Conservation (phyloP, 1,139 yeast species). For the Sugiyamaella castrensis region DNA sequence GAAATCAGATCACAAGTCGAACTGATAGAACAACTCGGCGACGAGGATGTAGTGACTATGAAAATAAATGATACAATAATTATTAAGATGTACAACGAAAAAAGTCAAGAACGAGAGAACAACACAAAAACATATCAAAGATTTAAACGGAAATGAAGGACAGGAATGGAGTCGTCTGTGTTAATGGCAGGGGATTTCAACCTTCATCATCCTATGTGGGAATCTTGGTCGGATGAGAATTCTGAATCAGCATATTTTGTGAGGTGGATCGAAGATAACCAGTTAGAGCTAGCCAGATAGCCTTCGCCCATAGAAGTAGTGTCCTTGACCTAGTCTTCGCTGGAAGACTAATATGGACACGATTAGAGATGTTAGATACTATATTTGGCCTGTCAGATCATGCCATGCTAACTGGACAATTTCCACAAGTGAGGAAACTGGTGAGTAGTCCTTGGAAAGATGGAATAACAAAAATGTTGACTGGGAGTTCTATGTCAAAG, state of each 20-base stretch:
- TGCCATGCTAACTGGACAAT: not conserved
- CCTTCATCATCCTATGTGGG: not conserved
- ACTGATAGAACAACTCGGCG: not conserved
- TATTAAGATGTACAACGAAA: not conserved
- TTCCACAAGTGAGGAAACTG: not conserved
- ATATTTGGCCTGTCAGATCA: not conserved
- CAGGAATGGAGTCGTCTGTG: not conserved
- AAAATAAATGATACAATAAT: not conserved
- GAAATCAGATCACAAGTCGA: not conserved
- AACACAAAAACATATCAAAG: too few species aligned
- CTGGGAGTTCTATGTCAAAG: not conserved
- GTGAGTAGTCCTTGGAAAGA: not conserved
- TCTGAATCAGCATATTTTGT: not conserved
- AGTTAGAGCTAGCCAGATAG: not conserved
- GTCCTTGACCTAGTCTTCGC: not conserved
- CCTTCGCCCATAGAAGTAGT: not conserved
- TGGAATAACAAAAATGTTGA: not conserved
- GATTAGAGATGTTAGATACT: too few species aligned
- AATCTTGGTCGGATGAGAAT: not conserved
- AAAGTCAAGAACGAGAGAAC: not conserved
- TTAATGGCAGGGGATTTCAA: not conserved
- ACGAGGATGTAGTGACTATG: not conserved
- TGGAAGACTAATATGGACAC: not conserved
- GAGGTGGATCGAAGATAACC: not conserved
- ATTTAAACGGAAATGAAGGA: not conserved